These are phyloP conservation scores for Chaetomium olivaceum DNA, from an alignment of 2,329 filamentous ascomycete species.

Conservation along the genomic window DNA sequence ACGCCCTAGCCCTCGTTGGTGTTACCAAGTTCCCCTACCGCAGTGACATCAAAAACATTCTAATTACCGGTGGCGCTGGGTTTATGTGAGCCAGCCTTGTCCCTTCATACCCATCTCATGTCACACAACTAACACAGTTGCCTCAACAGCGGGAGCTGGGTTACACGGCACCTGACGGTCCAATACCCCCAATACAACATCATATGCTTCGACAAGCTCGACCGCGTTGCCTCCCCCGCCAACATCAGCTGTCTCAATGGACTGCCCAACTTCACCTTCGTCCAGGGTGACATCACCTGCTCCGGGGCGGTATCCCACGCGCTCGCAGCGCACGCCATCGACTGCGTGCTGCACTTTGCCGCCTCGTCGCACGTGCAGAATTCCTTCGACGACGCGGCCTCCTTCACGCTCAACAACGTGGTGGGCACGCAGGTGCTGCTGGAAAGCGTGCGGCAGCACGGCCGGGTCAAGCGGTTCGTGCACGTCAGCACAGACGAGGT, in stretches of 20 bases:
- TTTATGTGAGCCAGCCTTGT: conserved; percentile 73
- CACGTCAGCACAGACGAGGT: conserved; percentile 86
- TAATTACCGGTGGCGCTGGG: conserved; percentile 80
- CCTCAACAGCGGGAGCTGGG: conserved; percentile 54
- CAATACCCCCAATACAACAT: conserved; percentile 78
- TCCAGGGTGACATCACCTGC: conserved; percentile 76
- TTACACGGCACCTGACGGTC: conserved; percentile 73
- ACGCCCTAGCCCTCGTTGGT: conserved; percentile 68
- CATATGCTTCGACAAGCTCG: conserved; percentile 80
- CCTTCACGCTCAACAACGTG: conserved; percentile 79
- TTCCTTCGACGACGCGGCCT: conserved; percentile 79
- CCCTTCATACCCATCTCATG: no score
- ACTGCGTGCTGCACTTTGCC: conserved; percentile 81
- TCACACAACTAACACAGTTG: no score
- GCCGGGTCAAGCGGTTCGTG: conserved; percentile 71
- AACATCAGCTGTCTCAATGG: conserved; percentile 71
- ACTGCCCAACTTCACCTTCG: conserved; percentile 73
- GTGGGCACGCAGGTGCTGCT: conserved; percentile 81
- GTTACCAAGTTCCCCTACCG: conserved; percentile 70
- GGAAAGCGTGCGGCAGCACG: conserved; percentile 68
- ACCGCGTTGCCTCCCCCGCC: conserved; percentile 79
- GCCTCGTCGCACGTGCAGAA: conserved; percentile 84
- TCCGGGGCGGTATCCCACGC: conserved; percentile 68
- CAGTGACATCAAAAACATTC: conserved; percentile 72
- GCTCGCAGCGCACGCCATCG: conserved; percentile 69